Evolutionary conservation across 2,329 filamentous ascomycete species (phyloP).

Genomic region (Diplocarpon mali): DNA sequence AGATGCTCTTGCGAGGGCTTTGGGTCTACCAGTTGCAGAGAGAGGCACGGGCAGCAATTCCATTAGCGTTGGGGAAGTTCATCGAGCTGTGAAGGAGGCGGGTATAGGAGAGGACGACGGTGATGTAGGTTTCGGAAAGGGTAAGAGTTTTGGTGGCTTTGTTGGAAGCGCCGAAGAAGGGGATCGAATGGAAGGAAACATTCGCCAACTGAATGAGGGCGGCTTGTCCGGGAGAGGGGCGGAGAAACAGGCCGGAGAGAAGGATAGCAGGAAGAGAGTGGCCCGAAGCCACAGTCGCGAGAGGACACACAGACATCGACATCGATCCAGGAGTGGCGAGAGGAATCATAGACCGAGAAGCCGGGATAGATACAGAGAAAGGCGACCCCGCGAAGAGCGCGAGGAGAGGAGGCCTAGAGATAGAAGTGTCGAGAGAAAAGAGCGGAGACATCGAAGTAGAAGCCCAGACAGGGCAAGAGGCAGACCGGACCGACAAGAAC

Average conservation of each 20-base stretch:
- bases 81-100: constrained; percentile 39
- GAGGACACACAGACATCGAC: constrained; percentile 23
- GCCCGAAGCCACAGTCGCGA: constrained; percentile 27
- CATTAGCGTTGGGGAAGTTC: constrained; percentile 51
- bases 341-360: constrained; percentile 20
- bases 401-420: constrained; percentile 20
- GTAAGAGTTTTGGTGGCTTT: constrained; percentile 25
- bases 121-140: constrained; percentile 21
- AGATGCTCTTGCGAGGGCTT: constrained; percentile 72
- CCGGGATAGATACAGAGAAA: constrained; percentile 18
- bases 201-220: constrained; percentile 11
- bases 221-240: constrained; percentile 11
- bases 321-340: constrained; percentile 24
- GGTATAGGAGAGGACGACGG: constrained; percentile 31
- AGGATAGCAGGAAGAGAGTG: constrained; percentile 8
- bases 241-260: constrained; percentile 6
- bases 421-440: constrained; percentile 19
- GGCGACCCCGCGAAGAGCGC: constrained; percentile 16
- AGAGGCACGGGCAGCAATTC: constrained; percentile 55
- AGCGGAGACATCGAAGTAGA: constrained; percentile 22
- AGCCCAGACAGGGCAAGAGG: constrained; percentile 23
- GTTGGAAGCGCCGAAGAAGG: constrained; percentile 20
- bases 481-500: constrained; percentile 20
- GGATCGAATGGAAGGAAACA: constrained; percentile 8
- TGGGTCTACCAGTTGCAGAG: constrained; percentile 65